These are phyloP conservation scores for Ceratocystis ficicola DNA, from an alignment of 2,329 filamentous ascomycete genomes.

Conservation along the genomic window DNA sequence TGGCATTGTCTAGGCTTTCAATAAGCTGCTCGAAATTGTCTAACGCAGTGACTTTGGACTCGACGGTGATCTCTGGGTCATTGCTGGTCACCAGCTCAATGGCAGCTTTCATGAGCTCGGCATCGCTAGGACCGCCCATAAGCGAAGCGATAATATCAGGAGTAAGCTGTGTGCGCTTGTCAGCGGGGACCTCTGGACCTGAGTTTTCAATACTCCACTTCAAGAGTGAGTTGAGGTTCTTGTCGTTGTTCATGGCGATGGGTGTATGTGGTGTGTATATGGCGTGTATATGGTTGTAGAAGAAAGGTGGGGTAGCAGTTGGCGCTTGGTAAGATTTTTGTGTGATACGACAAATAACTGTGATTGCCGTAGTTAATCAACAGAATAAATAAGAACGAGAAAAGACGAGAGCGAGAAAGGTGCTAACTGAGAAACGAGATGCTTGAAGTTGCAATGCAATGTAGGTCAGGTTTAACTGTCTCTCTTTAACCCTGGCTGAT, in stretches of 20 bases:
- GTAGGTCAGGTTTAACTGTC: neutral
- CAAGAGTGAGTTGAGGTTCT: constrained; percentile 60
- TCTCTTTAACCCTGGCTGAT: neutral
- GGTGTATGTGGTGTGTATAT: neutral
- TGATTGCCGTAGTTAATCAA: neutral
- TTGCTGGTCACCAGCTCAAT: constrained; percentile 62
- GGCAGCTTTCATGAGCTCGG: constrained; percentile 76
- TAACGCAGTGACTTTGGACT: constrained; percentile 71
- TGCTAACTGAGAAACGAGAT: neutral
- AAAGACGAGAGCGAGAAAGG: neutral
- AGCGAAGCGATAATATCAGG: constrained; percentile 60
- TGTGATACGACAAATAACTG: neutral
- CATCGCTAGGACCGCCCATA: constrained; percentile 76
- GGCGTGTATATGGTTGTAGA: neutral
- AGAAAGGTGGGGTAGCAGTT: constrained; percentile 16
- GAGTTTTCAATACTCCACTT: constrained; percentile 58
- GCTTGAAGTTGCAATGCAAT: neutral
- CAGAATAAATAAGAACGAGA: too few species aligned
- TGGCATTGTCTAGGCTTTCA: constrained; percentile 90
- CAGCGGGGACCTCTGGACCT: constrained; percentile 28
- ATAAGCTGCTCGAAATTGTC: constrained; percentile 93
- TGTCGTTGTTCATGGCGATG: constrained; percentile 30
- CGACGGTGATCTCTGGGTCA: constrained; percentile 51
- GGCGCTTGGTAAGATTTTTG: constrained; percentile 10
- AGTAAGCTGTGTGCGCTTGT: constrained; percentile 41